These are phyloP conservation scores for Ganoderma lucidum DNA, from an alignment of 1,284 basidiomycete genomes.

Conservation along the genomic window DNA sequence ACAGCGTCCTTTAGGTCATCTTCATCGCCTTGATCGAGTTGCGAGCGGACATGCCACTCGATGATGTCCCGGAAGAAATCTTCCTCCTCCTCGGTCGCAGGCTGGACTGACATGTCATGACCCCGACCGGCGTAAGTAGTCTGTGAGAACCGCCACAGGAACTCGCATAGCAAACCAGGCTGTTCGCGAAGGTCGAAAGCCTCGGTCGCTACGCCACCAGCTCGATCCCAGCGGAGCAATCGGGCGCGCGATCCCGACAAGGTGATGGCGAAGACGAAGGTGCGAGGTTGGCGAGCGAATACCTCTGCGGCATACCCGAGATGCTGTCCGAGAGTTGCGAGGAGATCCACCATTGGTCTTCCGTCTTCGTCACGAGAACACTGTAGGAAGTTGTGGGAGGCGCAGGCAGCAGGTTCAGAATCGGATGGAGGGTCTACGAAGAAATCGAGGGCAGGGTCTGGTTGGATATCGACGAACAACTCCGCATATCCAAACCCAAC, in stretches of 20 bases:
- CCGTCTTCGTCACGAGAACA: not conserved
- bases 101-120: conserved; percentile 31
- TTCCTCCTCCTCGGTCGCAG: conserved; percentile 24
- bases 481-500: not conserved
- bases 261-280: conserved; percentile 36
- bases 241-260: conserved; percentile 35
- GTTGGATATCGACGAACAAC: not conserved
- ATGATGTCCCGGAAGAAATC: conserved; percentile 13
- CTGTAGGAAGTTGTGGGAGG: not conserved
- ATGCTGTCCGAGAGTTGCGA: conserved; percentile 12
- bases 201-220: conserved; percentile 39
- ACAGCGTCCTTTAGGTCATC: not conserved
- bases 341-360: not conserved
- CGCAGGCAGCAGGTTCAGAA: not conserved
- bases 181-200: conserved; percentile 36
- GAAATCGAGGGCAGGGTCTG: not conserved
- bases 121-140: conserved; percentile 31
- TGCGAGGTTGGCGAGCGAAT: conserved; percentile 21
- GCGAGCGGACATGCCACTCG: not conserved
- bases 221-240: conserved; percentile 42
- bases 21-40: not conserved
- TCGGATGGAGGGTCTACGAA: not conserved
- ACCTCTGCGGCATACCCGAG: conserved; percentile 20
- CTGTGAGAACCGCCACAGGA: conserved; percentile 39
- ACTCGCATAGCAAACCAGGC: conserved; percentile 34